Conservation (phyloP, 495 filamentous ascomycete species). For the Penicillium goetzii region DNA sequence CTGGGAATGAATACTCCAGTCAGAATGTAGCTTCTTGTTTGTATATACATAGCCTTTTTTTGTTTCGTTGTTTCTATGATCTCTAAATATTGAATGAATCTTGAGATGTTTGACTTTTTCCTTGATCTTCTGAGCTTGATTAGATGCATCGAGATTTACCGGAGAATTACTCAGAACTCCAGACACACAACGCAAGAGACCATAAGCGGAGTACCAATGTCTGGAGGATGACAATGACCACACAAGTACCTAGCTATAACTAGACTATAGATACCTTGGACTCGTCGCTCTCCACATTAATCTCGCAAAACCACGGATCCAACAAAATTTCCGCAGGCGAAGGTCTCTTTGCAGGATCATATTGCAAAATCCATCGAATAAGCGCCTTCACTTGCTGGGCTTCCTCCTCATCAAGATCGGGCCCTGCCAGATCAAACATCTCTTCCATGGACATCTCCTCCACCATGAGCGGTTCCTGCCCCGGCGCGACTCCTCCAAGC, state of each 20-base stretch:
- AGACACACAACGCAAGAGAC: too few species aligned
- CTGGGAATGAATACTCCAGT: conserved; percentile 18
- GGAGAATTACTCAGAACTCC: neutral
- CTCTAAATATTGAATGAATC: neutral
- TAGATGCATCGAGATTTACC: neutral
- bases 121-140: neutral
- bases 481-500: neutral
- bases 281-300: neutral
- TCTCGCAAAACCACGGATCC: neutral
- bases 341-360: neutral
- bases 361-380: neutral
- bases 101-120: neutral
- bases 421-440: neutral
- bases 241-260: too few species aligned
- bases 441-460: neutral
- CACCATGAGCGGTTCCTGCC: neutral
- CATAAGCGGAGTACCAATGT: too few species aligned
- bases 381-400: neutral
- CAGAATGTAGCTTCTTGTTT: conserved; percentile 30
- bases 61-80: neutral
- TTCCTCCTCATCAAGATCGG: neutral
- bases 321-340: neutral
- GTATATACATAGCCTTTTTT: conserved; percentile 27
- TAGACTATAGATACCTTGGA: neutral
- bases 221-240: too few species aligned